Base-by-base conservation (phyloP, 352 stramenopile genomes). In the Phytopythium vexans region DNA sequence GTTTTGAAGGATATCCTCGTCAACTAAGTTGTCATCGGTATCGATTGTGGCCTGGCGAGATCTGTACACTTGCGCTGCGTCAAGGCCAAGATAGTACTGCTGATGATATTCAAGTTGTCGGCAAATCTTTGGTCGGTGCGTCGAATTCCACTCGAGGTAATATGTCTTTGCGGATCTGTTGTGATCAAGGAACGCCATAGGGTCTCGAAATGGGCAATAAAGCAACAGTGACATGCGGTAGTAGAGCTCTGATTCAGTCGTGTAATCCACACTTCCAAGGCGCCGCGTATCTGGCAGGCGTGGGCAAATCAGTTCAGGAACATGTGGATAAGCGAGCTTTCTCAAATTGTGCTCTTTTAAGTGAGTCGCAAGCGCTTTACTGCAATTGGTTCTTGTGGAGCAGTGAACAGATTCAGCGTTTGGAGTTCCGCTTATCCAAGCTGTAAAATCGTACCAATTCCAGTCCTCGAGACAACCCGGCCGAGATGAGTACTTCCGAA, bases 361-460 rank as follows among this genome's bases (percentile, higher is more conserved):
- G n/a, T 60, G 54, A 1, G 34, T 5, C 15, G 41, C 31, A 6
- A 58, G 37, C 40, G n/a, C n/a, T n/a, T n/a, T n/a, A n/a, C n/a
- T n/a, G n/a, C n/a, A n/a, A n/a, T n/a, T n/a, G n/a, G n/a, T n/a
- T 40, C 41, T 12, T 46, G 2, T 14, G 16, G 39, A n/a, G n/a
- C n/a, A n/a, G n/a, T n/a, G n/a, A n/a, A n/a, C n/a, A n/a, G n/a
- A 2, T 12, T 5, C n/a, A 58, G 51, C 52, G 42, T 46, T 8
- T n/a, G n/a, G 36, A 3, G 6, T 56, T 41, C 37, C 31, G 9
- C 32, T 38, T 12, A 60, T 60, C 47, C 61, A 65, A 4, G 42
- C 48, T 14, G 56, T 65, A 32, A 54, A 66, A 8, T 70, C 56
- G 10, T 66, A 70, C 52, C 62, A 70, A 31, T 44, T 58, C 7